Evolutionary conservation across 2,329 filamentous ascomycete species (phyloP).

Genomic region (Neurospora sp.): DNA sequence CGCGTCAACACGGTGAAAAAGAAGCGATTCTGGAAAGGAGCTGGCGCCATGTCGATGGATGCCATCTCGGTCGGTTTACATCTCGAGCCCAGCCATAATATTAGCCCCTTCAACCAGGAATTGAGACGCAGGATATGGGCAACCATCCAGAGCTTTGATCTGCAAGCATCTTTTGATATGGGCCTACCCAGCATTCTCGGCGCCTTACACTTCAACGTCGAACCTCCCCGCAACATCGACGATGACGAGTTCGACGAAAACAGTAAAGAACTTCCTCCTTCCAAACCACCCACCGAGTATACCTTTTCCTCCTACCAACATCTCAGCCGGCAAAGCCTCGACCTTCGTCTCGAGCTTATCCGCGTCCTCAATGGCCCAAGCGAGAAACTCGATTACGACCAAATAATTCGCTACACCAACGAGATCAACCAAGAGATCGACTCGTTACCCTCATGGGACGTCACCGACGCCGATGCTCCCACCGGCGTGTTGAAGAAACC

Average conservation of each 20-base stretch:
- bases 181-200: constrained; percentile 48
- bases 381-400: constrained; percentile 49
- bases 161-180: constrained; percentile 52
- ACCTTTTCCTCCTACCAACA: constrained; percentile 51
- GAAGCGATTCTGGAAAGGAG: constrained; percentile 52
- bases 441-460: constrained; percentile 46
- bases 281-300: constrained; percentile 42
- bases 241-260: constrained; percentile 48
- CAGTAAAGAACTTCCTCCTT: constrained; percentile 39
- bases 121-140: constrained; percentile 53
- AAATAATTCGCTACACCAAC: constrained; percentile 51
- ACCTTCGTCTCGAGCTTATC: constrained; percentile 46
- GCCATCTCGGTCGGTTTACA: constrained; percentile 50
- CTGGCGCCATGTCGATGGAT: constrained; percentile 46
- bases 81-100: constrained; percentile 46
- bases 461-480: constrained; percentile 25
- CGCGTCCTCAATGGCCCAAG: constrained; percentile 44
- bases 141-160: constrained; percentile 51
- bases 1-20: constrained; percentile 54
- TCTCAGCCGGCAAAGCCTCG: constrained; percentile 44
- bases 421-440: constrained; percentile 52
- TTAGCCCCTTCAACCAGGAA: constrained; percentile 50
- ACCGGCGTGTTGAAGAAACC: constrained; percentile 37
- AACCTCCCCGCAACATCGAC: constrained; percentile 46
- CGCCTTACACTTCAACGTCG: constrained; percentile 44